These are phyloP conservation scores for Ascochyta lentis DNA, from an alignment of 2,329 filamentous ascomycete genomes.

Conservation along the genomic window DNA sequence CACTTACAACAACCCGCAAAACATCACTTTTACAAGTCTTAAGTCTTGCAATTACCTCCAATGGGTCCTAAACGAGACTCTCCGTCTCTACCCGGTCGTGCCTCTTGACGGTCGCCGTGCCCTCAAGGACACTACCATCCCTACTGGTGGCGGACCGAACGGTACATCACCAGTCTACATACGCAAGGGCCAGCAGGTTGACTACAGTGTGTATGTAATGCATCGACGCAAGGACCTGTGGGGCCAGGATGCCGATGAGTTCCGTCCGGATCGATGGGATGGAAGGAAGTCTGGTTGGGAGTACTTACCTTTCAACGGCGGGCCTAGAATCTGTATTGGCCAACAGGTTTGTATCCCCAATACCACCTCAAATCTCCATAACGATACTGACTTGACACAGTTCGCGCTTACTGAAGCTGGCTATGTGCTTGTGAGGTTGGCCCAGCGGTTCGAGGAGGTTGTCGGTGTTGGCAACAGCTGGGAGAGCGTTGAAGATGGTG, in stretches of 20 bases:
- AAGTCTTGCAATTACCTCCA: conserved; percentile 44
- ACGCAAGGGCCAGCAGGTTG: conserved; percentile 34
- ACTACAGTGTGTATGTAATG: conserved; percentile 43
- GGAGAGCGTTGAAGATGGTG: conserved; percentile 35
- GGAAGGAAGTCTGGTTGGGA: conserved; percentile 42
- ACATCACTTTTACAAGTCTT: conserved; percentile 51
- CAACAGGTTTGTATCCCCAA: conserved; percentile 22
- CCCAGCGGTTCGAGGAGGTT: conserved; percentile 39
- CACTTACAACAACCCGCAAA: conserved; percentile 44
- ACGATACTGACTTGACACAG: conserved; percentile 1
- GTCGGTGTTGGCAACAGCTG: conserved; percentile 36
- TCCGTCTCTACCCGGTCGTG: conserved; percentile 46
- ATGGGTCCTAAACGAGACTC: conserved; percentile 42
- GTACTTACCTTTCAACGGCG: conserved; percentile 46
- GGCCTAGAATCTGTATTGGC: conserved; percentile 42
- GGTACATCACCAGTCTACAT: conserved; percentile 44
- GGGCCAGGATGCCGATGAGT: conserved; percentile 46
- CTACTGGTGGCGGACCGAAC: conserved; percentile 45
- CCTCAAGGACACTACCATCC: conserved; percentile 43
- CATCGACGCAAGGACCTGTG: conserved; percentile 47
- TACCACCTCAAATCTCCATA: too few relatives aligned
- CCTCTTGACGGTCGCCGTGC: conserved; percentile 41
- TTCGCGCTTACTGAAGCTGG: conserved; percentile 43
- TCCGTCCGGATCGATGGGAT: conserved; percentile 45
- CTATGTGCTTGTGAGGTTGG: conserved; percentile 35